Conservation (phyloP, 768 basidiomycete species). For the Hemileccinum rubropunctum region DNA sequence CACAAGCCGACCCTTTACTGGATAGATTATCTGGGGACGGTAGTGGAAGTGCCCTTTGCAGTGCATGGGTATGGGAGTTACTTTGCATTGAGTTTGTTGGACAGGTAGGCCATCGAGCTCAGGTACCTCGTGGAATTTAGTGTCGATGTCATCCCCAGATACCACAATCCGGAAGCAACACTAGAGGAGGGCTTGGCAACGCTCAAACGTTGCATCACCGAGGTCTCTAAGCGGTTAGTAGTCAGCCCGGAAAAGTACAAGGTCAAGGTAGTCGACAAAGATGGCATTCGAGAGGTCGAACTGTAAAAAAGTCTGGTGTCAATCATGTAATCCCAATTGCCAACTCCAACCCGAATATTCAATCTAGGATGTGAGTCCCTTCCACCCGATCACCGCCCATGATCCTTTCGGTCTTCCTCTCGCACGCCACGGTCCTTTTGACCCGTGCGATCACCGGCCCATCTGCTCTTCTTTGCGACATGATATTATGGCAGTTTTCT, state of each 20-base stretch:
- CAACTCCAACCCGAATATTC: background rate
- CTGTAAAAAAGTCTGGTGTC: constrained; percentile 39
- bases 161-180: constrained; percentile 85
- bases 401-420: constrained; percentile 51
- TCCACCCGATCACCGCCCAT: constrained; percentile 51
- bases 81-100: constrained; percentile 88
- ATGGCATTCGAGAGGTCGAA: constrained; percentile 81
- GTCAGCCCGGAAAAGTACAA: constrained; percentile 81
- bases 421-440: constrained; percentile 43
- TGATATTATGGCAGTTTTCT: constrained; percentile 28
- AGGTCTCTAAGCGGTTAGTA: constrained; percentile 81
- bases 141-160: constrained; percentile 43
- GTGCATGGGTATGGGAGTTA: constrained; percentile 96
- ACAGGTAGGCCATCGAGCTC: constrained; percentile 52
- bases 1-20: constrained; percentile 82
- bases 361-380: constrained; percentile 22
- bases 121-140: background rate
- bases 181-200: constrained; percentile 85
- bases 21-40: constrained; percentile 94
- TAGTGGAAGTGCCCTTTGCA: constrained; percentile 84
- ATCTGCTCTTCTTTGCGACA: constrained; percentile 9
- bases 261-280: constrained; percentile 89
- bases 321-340: constrained; percentile 4
- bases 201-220: constrained; percentile 82
- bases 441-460: constrained; percentile 34